Percentiles rank a stretch among this genome's conserved stretches.
Conservation (phyloP, 331 rosid species). For the Rhamnella rubrinervis region DNA sequence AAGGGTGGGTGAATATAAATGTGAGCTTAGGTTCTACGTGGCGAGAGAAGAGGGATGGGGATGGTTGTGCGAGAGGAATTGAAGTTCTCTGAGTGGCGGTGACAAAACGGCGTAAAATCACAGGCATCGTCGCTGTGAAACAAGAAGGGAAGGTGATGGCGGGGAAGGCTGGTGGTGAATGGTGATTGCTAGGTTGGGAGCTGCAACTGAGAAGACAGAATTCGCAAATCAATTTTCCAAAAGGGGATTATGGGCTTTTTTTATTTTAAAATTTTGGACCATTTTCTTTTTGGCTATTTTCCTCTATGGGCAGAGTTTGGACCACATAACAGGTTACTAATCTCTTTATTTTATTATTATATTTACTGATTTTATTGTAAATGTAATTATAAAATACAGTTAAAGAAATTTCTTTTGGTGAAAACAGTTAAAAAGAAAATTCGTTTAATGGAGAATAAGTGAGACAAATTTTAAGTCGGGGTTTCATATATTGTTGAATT, state of each 20-base stretch:
- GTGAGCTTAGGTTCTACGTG: neutral
- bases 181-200: neutral
- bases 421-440: too few species aligned
- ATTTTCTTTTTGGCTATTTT: too few species aligned
- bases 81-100: constrained; percentile 20
- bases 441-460: too few species aligned
- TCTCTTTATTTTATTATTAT: too few species aligned
- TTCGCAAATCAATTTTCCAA: neutral
- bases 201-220: neutral
- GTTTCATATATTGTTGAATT: too few species aligned
- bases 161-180: neutral
- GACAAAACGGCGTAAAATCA: constrained; percentile 28
- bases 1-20: neutral
- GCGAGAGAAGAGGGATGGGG: neutral
- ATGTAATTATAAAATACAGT: too few species aligned
- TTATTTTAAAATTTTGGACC: too few species aligned
- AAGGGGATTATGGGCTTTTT: neutral
- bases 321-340: too few species aligned
- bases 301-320: too few species aligned
- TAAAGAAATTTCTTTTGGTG: too few species aligned
- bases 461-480: too few species aligned
- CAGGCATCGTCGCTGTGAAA: constrained; percentile 12
- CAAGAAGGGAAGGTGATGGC: neutral
- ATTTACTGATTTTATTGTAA: too few species aligned
- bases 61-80: neutral